Evolutionary conservation across 208 protist genomes (phyloP), one percentile per base, ranked within the genome.

Genomic region (Crithidia expoeki): DNA sequence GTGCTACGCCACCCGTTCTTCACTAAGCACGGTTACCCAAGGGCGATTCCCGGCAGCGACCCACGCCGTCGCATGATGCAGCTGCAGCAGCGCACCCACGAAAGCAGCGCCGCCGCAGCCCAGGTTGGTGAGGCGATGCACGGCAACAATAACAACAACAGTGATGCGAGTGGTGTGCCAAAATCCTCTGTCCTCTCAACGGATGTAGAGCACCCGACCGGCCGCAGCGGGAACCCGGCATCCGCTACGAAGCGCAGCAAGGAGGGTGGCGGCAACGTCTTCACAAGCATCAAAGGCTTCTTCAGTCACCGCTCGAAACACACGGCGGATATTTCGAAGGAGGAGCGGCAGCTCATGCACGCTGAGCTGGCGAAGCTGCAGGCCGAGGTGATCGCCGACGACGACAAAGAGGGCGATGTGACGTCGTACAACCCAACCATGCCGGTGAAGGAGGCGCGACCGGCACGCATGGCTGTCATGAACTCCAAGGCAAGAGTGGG

Each of bases 1-100:
- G 86, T 79, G n/a, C 77, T 95, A 55, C 74, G 69, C 30, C 88
- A 94, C 67, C 92, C 88, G 12, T 97, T 93, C 75, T 94, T 96
- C 76, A 91, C 82, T 25, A 50, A 59, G 40, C 74, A 93, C 76
- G 84, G 84, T 42, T 89, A 73, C 70, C 33, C 56, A 17, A 60
- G 53, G 42, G 76, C 81, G 11, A 65, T 76, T 7, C 74, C 68
- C 9, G 84, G 79, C 34, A 55, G 46, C 34, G 79, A 83, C 68
- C 64, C 67, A 25, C 65, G 72, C 25, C 16, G 30, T 14, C 65
- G 65, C 50, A 52, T 76, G 44, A 23, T 75, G 38, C 57, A 75
- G 62, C 55, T 72, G 61, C 64, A 77, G 71, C 62, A 80, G 66
- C 75, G 58, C 58, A 46, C 47, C 17, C 63, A 70, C 23, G 58